Evolutionary conservation across 106 monocot genomes (phyloP).

Genomic region (Xerophyta viscosa): DNA sequence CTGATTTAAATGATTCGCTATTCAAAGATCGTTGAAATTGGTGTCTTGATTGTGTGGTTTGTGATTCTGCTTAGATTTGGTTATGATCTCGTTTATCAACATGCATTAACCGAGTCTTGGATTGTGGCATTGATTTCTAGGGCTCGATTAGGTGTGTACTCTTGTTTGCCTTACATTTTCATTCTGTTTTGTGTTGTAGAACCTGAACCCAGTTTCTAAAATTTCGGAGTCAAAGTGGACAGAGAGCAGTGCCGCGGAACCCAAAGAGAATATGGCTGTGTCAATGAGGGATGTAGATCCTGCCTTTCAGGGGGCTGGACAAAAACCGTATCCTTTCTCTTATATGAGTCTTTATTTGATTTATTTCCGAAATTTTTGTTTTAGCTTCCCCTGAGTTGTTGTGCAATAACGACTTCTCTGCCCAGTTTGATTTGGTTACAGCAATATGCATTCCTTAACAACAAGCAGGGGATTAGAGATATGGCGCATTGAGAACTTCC

Average conservation of each 20-base stretch:
- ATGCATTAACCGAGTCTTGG: too few species aligned
- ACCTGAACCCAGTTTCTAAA: too few species aligned
- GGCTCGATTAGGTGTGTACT: not conserved
- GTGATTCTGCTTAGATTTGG: not conserved
- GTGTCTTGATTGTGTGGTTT: not conserved
- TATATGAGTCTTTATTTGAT: not conserved
- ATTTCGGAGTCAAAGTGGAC: conserved; percentile 19
- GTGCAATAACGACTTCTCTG: not conserved
- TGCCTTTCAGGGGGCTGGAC: conserved; percentile 59
- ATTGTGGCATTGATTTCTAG: too few species aligned
- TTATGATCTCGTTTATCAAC: too few species aligned
- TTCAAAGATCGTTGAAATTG: too few species aligned
- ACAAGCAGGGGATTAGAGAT: conserved; percentile 66
- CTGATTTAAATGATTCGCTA: too few species aligned
- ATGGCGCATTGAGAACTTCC: conserved; percentile 94
- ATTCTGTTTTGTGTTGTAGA: not conserved
- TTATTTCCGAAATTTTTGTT: not conserved
- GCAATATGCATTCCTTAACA: conserved; percentile 31
- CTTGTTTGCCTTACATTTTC: not conserved
- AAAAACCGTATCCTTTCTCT: conserved; percentile 76
- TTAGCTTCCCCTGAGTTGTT: conserved; percentile 1
- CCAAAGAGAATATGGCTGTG: conserved; percentile 47
- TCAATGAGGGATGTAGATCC: conserved; percentile 73
- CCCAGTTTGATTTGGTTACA: not conserved
- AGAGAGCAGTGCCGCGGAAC: conserved; percentile 13